A percentile compares a stretch with the other conserved stretches of the same genome.
These are phyloP conservation scores for Phaeotremella skinneri DNA, from an alignment of 768 basidiomycete species.

Conservation along the genomic window DNA sequence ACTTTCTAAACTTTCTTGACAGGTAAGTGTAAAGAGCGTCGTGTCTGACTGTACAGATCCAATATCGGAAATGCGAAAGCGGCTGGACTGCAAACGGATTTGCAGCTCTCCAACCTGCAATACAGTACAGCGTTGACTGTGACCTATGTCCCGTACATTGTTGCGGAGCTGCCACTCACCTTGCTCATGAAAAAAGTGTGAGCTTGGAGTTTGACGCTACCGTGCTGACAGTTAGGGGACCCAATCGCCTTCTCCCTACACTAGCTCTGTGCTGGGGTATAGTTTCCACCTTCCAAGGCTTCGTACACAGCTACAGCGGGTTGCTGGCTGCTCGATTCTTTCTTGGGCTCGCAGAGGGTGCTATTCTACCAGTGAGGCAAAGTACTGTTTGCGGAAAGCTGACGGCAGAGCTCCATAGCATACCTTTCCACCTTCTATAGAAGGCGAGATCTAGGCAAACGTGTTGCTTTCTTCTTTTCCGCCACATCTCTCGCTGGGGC, in stretches of 20 bases:
- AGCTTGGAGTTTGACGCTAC: background rate
- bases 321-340: conserved; percentile 41
- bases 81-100: conserved; percentile 61
- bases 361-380: conserved; percentile 21
- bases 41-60: conserved; percentile 3
- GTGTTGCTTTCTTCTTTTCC: conserved; percentile 44
- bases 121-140: conserved; percentile 52
- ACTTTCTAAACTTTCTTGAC: conserved; percentile 32
- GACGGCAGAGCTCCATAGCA: conserved; percentile 27
- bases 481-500: conserved; percentile 43
- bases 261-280: conserved; percentile 70
- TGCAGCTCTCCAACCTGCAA: conserved; percentile 55
- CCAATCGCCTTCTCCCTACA: conserved; percentile 63
- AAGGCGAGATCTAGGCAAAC: conserved; percentile 38
- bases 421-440: conserved; percentile 41
- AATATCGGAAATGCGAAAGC: conserved; percentile 65
- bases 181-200: conserved; percentile 57
- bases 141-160: conserved; percentile 55
- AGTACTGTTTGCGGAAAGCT: background rate
- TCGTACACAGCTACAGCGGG: conserved; percentile 33
- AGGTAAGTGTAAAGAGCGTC: conserved; percentile 8
- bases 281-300: conserved; percentile 60
- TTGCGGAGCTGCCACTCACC: conserved; percentile 64
- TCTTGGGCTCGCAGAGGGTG: conserved; percentile 46
- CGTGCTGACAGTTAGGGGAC: conserved; percentile 54